Evolutionary conservation across 2,329 filamentous ascomycete genomes (phyloP).

Genomic region (Cyphellophora europaea): DNA sequence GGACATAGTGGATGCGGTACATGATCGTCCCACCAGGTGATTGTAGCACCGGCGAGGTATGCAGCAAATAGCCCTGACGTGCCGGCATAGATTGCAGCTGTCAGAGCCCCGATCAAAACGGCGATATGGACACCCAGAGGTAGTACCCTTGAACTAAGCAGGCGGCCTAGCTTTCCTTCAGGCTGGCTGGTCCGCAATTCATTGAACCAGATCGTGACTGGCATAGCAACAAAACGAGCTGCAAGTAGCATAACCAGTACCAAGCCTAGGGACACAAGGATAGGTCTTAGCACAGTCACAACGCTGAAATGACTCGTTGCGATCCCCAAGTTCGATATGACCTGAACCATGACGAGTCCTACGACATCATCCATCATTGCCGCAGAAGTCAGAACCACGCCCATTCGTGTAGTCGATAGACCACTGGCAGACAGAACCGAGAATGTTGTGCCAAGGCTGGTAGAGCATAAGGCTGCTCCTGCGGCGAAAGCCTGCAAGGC

Average conservation of each 20-base stretch:
- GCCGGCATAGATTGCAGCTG: constrained; percentile 43
- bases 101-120: constrained; percentile 37
- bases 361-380: constrained; percentile 79
- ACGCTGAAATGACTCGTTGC: constrained; percentile 24
- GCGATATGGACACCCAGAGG: constrained; percentile 34
- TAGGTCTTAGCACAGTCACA: constrained; percentile 38
- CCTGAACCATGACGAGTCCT: constrained; percentile 60
- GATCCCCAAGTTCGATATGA: constrained; percentile 58
- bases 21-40: constrained; percentile 40
- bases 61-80: constrained; percentile 49
- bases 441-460: constrained; percentile 63
- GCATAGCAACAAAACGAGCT: constrained; percentile 19
- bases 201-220: constrained; percentile 5
- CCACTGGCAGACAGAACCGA: constrained; percentile 54
- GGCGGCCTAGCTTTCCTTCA: background rate
- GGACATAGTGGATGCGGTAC: constrained; percentile 1
- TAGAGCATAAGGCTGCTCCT: constrained; percentile 65
- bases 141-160: constrained; percentile 10
- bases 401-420: constrained; percentile 46
- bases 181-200: background rate
- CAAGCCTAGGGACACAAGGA: constrained; percentile 38
- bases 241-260: constrained; percentile 20
- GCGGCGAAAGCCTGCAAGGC: constrained; percentile 59
- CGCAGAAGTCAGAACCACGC: constrained; percentile 56
- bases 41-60: constrained; percentile 45